Base-by-base conservation (phyloP, 1,139 yeast species). In the Taphrina confusa region DNA sequence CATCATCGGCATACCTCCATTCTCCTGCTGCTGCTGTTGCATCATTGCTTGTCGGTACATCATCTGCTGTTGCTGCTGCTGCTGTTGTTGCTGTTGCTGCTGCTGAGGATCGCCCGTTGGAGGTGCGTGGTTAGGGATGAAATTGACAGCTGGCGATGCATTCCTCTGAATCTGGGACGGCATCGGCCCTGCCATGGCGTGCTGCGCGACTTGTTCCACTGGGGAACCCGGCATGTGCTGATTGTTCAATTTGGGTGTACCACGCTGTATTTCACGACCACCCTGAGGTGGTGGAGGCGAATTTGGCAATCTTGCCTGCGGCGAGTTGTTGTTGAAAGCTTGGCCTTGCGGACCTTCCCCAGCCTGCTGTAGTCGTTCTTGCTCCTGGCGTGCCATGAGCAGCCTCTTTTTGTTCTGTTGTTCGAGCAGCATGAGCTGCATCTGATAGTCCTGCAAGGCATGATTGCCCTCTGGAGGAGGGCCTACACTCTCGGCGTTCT, bases 141-240 rank as follows among this genome's bases (percentile, higher is more conserved):
- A 37, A 33, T 60, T 27, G 63, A 63, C 31, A 60, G 58, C 60
- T 18, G 50, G 62, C 18, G 60, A 36, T 25, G 51, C 57, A 27
- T 54, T 57, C 8, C 61, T 58, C 8, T 34, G 45, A 27, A 54
- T 42, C 50, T 45, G 59, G n/a, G 31, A 46, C 31, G 62, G 63
- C 59, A 47, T 31, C 14, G 45, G 51, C 14, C 18, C 47, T 9
- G 45, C 51, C 44, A 54, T 33, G 8, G 36, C 30, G 9, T 56
- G 63, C 44, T 11, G 95, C 87, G 65, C 84, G 87, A 3, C 87
- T 89, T 63, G 89, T 90, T 91, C 97, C 96, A 62, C 59, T 4
- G 73, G 73, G 6, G 73, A 69, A 22, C 67, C 70, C 2, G 73
- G 71, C 8, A 66, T 64, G n/a, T 68, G 67, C 60, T 69, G 72